These are phyloP conservation scores for Globisporangium orthogonon DNA, from an alignment of 352 stramenopile genomes.

Conservation along the genomic window DNA sequence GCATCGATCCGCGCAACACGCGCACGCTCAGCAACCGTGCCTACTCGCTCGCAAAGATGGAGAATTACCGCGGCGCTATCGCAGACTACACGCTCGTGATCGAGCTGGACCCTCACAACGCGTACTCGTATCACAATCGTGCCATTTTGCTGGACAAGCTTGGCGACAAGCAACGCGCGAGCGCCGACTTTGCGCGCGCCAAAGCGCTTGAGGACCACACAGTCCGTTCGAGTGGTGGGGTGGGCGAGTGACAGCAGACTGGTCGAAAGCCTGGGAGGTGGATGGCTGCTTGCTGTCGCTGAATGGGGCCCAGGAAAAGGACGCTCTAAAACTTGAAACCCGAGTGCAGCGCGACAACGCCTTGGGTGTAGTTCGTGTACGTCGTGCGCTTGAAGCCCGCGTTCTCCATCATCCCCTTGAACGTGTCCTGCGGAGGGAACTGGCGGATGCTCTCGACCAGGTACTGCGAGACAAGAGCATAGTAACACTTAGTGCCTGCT, in stretches of 20 bases:
- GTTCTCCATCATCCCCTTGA: conserved; percentile 91
- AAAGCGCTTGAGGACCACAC: conserved; percentile 3
- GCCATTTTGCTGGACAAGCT: conserved; percentile 77
- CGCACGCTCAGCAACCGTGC: conserved; percentile 82
- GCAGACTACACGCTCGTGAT: conserved; percentile 78
- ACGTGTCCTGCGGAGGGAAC: conserved; percentile 96
- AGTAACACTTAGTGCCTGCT: neutral
- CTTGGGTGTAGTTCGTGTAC: conserved; percentile 96
- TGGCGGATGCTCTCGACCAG: conserved; percentile 99
- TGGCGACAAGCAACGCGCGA: conserved; percentile 30
- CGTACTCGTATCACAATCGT: conserved; percentile 83
- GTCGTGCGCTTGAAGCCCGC: conserved; percentile 92
- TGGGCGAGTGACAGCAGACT: neutral
- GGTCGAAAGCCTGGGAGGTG: neutral
- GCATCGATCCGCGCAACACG: conserved; percentile 69
- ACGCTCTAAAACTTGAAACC: conserved; percentile 90
- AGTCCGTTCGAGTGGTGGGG: neutral
- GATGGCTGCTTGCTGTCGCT: neutral
- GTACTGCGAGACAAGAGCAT: conserved; percentile 59
- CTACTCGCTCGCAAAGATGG: conserved; percentile 84
- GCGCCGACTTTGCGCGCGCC: conserved; percentile 30
- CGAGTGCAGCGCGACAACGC: conserved; percentile 96
- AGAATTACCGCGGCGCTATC: conserved; percentile 47
- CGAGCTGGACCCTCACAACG: conserved; percentile 57
- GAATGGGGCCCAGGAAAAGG: neutral